Conservation (phyloP, 1,139 yeast genomes). For the Meyerozyma carpophila region DNA sequence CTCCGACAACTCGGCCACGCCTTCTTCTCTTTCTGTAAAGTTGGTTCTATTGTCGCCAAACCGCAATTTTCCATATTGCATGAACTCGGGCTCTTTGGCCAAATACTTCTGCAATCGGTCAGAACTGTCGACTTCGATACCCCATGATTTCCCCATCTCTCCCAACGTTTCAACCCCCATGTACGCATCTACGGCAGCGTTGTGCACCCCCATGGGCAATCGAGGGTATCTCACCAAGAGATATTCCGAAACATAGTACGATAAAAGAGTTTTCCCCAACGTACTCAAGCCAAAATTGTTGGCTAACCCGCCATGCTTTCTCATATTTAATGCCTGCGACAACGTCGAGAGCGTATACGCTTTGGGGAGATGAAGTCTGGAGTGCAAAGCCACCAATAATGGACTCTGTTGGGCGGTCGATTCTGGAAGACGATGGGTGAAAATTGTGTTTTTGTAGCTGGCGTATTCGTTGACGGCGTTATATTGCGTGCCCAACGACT, state of each 20-base stretch:
- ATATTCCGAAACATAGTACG: slow-evolving; percentile 71
- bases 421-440: slow-evolving; percentile 46
- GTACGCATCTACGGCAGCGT: slow-evolving; percentile 68
- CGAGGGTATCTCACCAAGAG: slow-evolving; percentile 79
- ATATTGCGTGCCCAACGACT: slow-evolving; percentile 24
- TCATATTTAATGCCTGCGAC: slow-evolving; percentile 67
- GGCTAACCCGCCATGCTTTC: slow-evolving; percentile 43
- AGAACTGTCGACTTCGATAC: slow-evolving; percentile 70
- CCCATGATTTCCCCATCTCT: slow-evolving; percentile 75
- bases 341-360: slow-evolving; percentile 59
- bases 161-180: slow-evolving; percentile 61
- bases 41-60: slow-evolving; percentile 39
- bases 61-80: slow-evolving; percentile 62
- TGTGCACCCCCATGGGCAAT: slow-evolving; percentile 73
- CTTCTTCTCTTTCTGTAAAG: slow-evolving; percentile 39
- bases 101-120: slow-evolving; percentile 64
- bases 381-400: slow-evolving; percentile 70
- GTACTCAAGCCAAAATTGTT: slow-evolving; percentile 77
- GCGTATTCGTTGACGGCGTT: slow-evolving; percentile 33
- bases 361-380: slow-evolving; percentile 61
- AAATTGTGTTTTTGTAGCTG: slow-evolving; percentile 36
- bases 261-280: slow-evolving; percentile 73
- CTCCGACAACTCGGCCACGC: slow-evolving; percentile 44
- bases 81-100: slow-evolving; percentile 61
- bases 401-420: slow-evolving; percentile 58